phyloP scores from a whole-genome alignment of 441 rosid genomes.

The California macrophylla region DNA sequence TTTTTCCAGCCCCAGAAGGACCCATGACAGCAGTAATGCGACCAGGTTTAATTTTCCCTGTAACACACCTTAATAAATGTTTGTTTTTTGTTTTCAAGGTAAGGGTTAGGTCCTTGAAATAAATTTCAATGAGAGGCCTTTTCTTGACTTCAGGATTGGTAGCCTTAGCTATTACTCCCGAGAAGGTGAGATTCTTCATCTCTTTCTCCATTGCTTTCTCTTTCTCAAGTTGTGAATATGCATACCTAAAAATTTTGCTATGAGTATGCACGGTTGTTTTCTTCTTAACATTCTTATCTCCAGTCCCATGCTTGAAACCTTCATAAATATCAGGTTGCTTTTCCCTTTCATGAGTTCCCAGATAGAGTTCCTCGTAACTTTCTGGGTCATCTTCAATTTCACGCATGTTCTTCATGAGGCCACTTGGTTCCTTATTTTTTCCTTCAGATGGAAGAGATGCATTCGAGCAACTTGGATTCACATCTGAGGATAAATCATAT shows the following conservation, averaged over 20 bases:
- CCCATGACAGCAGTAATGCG: slow-evolving; percentile 97
- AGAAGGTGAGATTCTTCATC: slow-evolving; percentile 64
- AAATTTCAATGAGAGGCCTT: slow-evolving; percentile 64
- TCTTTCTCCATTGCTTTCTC: slow-evolving; percentile 67
- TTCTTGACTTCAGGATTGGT: slow-evolving; percentile 51
- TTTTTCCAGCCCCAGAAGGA: slow-evolving; percentile 97
- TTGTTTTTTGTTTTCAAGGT: slow-evolving; percentile 72
- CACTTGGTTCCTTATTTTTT: slow-evolving; percentile 46
- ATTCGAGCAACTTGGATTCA: slow-evolving; percentile 26
- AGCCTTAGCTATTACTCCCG: slow-evolving; percentile 89
- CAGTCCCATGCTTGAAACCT: slow-evolving; percentile 62
- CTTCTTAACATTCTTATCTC: slow-evolving; percentile 56
- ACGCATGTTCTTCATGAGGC: slow-evolving; percentile 60
- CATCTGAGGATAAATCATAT: slow-evolving; percentile 32
- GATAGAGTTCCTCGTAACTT: not conserved
- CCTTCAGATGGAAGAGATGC: slow-evolving; percentile 35
- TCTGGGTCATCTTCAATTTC: slow-evolving; percentile 67
- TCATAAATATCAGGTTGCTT: slow-evolving; percentile 26
- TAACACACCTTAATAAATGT: slow-evolving; percentile 72
- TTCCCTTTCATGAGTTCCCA: slow-evolving; percentile 36
- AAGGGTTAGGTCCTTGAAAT: slow-evolving; percentile 70
- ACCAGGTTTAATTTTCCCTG: slow-evolving; percentile 81
- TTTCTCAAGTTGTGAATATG: slow-evolving; percentile 85
- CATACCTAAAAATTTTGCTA: slow-evolving; percentile 90
- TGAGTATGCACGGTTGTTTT: slow-evolving; percentile 72